Base-by-base conservation (phyloP, 805 yeast species). In the Candida sakaeoensis region DNA sequence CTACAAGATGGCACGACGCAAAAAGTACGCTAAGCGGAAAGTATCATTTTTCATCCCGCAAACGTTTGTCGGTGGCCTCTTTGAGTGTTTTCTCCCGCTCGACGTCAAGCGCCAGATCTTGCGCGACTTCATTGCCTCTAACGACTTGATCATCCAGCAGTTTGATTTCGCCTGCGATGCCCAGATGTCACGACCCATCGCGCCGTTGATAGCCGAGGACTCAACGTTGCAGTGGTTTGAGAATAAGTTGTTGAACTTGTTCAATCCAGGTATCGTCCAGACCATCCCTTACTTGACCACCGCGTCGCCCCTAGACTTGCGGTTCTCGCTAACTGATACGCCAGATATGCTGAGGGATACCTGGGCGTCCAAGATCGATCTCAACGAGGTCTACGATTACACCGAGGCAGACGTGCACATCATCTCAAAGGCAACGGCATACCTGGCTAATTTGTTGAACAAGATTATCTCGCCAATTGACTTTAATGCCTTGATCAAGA, bases 51-150 rank as follows among this genome's bases (percentile, higher is more conserved):
- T 68, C 50, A 60, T 75, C 12, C 86, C 88, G 0, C 62, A 69
- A 14, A 70, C 79, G 0, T 75, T 76, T 60, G 75, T 84, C 2
- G 91, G 90, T 5, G 88, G 80, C 0, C 48, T 83, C 2, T 84
- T 71, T 54, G 68, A 69, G 40, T 79, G 85, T 49, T 58, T 68
- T 9, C 42, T 72, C 1, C 50, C 68, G 2, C 42, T 51, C 14
- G 57, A 51, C 1, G 47, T 46, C 4, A 68, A 63, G 40, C 33
- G 25, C 15, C 32, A 43, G 36, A 21, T 58, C 49, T 37, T 51
- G 54, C 41, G 45, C 39, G 21, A 43, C 29, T 45, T 52, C 19
- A 13, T 33, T 12, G 8, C n/a, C 8, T 39, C 45, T 2, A 34
- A 41, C 7, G 47, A 50, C n/a, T 38, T 45, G 5, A 43, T 44